Conservation (phyloP, 2,329 filamentous ascomycete genomes). For the Tolypocladium pustulatum region DNA sequence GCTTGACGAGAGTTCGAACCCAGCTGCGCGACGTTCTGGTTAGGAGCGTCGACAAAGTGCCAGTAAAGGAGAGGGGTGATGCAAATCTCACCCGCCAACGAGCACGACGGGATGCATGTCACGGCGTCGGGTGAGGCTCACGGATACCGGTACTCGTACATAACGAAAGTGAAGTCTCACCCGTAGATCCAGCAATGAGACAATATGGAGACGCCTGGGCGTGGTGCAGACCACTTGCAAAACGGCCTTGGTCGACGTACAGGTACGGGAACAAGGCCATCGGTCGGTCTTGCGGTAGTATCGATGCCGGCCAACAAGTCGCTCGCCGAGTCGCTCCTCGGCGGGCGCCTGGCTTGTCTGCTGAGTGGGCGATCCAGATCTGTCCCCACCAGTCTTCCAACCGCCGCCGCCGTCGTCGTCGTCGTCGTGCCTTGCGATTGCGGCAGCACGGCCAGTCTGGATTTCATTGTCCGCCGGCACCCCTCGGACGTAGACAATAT, state of each 20-base stretch:
- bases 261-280: neutral
- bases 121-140: neutral
- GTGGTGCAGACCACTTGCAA: neutral
- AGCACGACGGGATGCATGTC: neutral
- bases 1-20: neutral
- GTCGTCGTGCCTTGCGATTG: neutral
- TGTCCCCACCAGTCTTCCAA: neutral
- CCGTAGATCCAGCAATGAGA: neutral
- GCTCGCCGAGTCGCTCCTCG: neutral
- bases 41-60: neutral
- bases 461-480: neutral
- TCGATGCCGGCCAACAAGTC: neutral
- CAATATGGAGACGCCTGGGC: neutral
- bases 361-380: neutral
- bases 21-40: neutral
- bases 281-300: neutral
- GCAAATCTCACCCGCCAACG: neutral
- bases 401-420: neutral
- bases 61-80: neutral
- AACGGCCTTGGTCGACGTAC: neutral
- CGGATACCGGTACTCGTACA: no score
- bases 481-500: neutral
- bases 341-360: neutral
- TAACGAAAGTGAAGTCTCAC: neutral
- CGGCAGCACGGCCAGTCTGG: neutral